Evolutionary conservation across 2,329 filamentous ascomycete species (phyloP).

Genomic region (Calonectria pseudoturangicola): DNA sequence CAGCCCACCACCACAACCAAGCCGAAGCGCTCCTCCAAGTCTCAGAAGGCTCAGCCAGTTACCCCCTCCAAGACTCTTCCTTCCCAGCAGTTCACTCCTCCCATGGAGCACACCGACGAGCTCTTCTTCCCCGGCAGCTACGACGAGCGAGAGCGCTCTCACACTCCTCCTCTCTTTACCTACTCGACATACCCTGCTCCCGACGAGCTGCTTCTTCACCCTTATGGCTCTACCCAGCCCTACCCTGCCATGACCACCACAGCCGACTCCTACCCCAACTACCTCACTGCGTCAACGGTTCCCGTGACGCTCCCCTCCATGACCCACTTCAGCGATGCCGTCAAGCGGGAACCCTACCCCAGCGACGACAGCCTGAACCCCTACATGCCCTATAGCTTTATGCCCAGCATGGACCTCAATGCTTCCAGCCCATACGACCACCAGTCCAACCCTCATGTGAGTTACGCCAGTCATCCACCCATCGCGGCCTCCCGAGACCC

Average conservation of each 20-base stretch:
- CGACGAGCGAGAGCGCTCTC: conserved; percentile 81
- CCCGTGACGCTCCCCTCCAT: conserved; percentile 79
- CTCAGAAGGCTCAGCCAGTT: conserved; percentile 55
- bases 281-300: conserved; percentile 71
- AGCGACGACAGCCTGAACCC: conserved; percentile 77
- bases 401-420: conserved; percentile 79
- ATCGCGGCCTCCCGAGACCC: conserved; percentile 61
- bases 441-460: conserved; percentile 84
- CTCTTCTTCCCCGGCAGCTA: conserved; percentile 77
- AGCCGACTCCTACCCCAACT: conserved; percentile 72
- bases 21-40: conserved; percentile 58
- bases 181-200: conserved; percentile 81
- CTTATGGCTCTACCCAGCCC: conserved; percentile 72
- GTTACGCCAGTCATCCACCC: conserved; percentile 68
- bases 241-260: conserved; percentile 73
- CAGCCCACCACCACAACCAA: conserved; percentile 51
- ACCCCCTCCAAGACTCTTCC: conserved; percentile 61
- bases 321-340: conserved; percentile 77
- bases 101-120: conserved; percentile 78
- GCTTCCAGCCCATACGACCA: conserved; percentile 78
- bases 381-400: conserved; percentile 81
- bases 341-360: conserved; percentile 79
- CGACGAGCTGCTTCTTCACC: conserved; percentile 77
- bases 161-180: conserved; percentile 81
- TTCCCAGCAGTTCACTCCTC: conserved; percentile 76